Evolutionary conservation across 805 yeast genomes (phyloP).

Genomic region (Jamesozyma hellenica): DNA sequence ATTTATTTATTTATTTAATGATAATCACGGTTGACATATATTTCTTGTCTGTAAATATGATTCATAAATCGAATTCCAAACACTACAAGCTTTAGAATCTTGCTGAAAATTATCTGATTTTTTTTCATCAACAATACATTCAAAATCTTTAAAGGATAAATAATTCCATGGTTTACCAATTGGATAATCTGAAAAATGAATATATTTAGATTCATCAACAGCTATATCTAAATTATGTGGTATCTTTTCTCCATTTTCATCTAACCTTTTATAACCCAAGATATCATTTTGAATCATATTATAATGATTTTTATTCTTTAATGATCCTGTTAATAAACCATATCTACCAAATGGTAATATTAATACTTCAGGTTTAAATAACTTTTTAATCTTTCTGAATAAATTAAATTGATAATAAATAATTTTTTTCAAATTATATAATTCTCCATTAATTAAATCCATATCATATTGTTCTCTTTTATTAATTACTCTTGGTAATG

Average conservation of each 20-base stretch:
- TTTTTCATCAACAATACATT: slow-evolving; percentile 13
- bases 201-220: slow-evolving; percentile 32
- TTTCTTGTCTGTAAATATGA: slow-evolving; percentile 11
- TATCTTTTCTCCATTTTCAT: slow-evolving; percentile 12
- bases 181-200: slow-evolving; percentile 61
- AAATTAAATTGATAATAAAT: slow-evolving; percentile 22
- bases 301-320: slow-evolving; percentile 18
- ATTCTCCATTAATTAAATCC: slow-evolving; percentile 24
- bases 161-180: slow-evolving; percentile 55
- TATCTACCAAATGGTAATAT: slow-evolving; percentile 27
- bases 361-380: slow-evolving; percentile 19
- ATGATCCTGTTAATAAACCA: slow-evolving; percentile 24
- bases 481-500: slow-evolving; percentile 14
- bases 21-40: slow-evolving; percentile 8
- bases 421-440: slow-evolving; percentile 20
- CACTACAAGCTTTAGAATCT: slow-evolving; percentile 13
- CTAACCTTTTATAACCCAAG: slow-evolving; percentile 20
- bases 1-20: no score
- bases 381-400: slow-evolving; percentile 19
- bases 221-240: slow-evolving; percentile 14
- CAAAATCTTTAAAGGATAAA: slow-evolving; percentile 11
- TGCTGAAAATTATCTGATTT: slow-evolving; percentile 6
- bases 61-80: slow-evolving; percentile 20
- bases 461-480: slow-evolving; percentile 20
- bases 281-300: slow-evolving; percentile 19